phyloP scores from a whole-genome alignment of 768 basidiomycete species.

The Dendrothele bispora region DNA sequence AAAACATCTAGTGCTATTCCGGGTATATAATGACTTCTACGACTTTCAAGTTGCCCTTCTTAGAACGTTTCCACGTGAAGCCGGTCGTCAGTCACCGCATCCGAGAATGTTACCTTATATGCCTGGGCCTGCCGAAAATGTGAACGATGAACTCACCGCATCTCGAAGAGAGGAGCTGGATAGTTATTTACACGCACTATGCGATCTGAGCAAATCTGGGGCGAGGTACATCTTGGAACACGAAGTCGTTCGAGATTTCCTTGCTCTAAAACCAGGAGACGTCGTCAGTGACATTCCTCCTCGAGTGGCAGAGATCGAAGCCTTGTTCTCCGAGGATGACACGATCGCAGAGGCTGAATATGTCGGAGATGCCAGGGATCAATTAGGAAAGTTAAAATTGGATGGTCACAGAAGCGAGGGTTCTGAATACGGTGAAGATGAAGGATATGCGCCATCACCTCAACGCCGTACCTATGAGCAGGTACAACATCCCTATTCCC shows the following conservation, averaged over 20 bases:
- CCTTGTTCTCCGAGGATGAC: slow-evolving; percentile 45
- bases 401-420: slow-evolving; percentile 56
- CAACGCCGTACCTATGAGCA: slow-evolving; percentile 36
- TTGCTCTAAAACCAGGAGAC: slow-evolving; percentile 85
- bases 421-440: slow-evolving; percentile 64
- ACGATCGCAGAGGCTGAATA: slow-evolving; percentile 32
- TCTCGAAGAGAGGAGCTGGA: slow-evolving; percentile 82
- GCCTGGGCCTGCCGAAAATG: slow-evolving; percentile 89
- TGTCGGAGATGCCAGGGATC: slow-evolving; percentile 45
- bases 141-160: slow-evolving; percentile 82
- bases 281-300: slow-evolving; percentile 68
- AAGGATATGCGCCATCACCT: slow-evolving; percentile 47
- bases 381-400: slow-evolving; percentile 50
- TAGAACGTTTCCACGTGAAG: slow-evolving; percentile 86
- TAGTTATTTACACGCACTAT: slow-evolving; percentile 81
- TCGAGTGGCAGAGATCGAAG: slow-evolving; percentile 57
- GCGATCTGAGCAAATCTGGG: slow-evolving; percentile 63
- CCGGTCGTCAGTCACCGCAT: slow-evolving; percentile 69
- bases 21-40: slow-evolving; percentile 97
- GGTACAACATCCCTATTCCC: slow-evolving; percentile 39
- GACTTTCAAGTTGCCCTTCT: slow-evolving; percentile 92
- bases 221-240: slow-evolving; percentile 83
- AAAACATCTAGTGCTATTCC: slow-evolving; percentile 84
- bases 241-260: slow-evolving; percentile 76
- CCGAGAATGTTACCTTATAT: slow-evolving; percentile 90